These are phyloP conservation scores for Penicillium herquei DNA, from an alignment of 495 filamentous ascomycete species.

Conservation along the genomic window DNA sequence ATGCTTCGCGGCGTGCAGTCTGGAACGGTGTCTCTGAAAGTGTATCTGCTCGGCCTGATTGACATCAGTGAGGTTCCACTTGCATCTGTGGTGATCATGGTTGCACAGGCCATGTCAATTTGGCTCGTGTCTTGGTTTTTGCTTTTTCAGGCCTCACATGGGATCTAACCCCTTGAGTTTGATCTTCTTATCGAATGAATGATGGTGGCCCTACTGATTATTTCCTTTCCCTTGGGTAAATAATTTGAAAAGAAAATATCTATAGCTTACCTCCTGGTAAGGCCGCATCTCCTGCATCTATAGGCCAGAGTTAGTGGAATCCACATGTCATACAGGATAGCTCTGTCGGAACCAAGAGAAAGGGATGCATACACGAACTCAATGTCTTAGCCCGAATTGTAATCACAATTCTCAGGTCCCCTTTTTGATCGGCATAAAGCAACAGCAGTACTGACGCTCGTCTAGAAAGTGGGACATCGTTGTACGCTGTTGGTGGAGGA, in stretches of 20 bases:
- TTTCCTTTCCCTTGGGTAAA: not conserved
- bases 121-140: not conserved
- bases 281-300: slow-evolving; percentile 75
- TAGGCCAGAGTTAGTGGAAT: slow-evolving; percentile 9
- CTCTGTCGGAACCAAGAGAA: not conserved
- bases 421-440: slow-evolving; percentile 75
- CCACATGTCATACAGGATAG: slow-evolving; percentile 22
- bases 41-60: slow-evolving; percentile 49
- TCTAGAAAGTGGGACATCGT: slow-evolving; percentile 64
- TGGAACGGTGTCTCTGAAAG: slow-evolving; percentile 56
- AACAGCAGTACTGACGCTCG: slow-evolving; percentile 83
- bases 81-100: not conserved
- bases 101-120: no score
- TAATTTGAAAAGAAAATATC: not conserved
- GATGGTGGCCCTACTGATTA: no score
- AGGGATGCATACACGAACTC: slow-evolving; percentile 50
- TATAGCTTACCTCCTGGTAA: slow-evolving; percentile 72
- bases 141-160: not conserved
- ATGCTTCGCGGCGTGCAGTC: slow-evolving; percentile 84
- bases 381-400: slow-evolving; percentile 80
- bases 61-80: not conserved
- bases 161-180: not conserved
- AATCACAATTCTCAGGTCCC: slow-evolving; percentile 77
- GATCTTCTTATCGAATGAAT: not conserved
- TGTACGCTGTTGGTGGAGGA: slow-evolving; percentile 59